Percentiles rank a stretch among this genome's conserved stretches.
These are phyloP conservation scores for Zymoseptoria pseudotritici DNA, from an alignment of 2,329 filamentous ascomycete species.

Conservation along the genomic window DNA sequence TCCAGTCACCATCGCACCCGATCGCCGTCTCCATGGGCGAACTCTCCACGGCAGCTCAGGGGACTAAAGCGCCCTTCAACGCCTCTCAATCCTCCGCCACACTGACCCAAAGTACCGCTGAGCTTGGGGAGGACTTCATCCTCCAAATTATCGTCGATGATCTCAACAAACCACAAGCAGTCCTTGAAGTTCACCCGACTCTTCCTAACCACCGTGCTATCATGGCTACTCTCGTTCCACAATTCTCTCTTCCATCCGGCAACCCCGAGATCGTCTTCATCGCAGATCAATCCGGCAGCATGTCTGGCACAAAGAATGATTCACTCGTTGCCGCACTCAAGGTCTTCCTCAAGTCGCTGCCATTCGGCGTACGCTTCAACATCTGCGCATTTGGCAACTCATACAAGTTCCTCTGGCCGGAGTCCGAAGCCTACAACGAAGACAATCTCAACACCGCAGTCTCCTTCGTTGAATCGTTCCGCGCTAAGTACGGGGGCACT, in stretches of 20 bases:
- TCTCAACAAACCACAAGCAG: slow-evolving; percentile 52
- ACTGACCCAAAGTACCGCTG: slow-evolving; percentile 45
- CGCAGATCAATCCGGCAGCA: slow-evolving; percentile 64
- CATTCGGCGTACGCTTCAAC: slow-evolving; percentile 59
- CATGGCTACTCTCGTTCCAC: slow-evolving; percentile 58
- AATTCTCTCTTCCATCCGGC: neutral
- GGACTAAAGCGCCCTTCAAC: slow-evolving; percentile 38
- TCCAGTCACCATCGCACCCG: slow-evolving; percentile 62
- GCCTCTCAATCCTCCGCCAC: slow-evolving; percentile 57
- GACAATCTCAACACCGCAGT: slow-evolving; percentile 39
- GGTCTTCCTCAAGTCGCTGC: slow-evolving; percentile 60
- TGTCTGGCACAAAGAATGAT: slow-evolving; percentile 45
- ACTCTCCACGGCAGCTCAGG: slow-evolving; percentile 38
- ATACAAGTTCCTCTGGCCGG: slow-evolving; percentile 42
- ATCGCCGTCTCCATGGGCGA: slow-evolving; percentile 59
- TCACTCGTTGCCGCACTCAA: slow-evolving; percentile 51
- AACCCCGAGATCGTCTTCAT: slow-evolving; percentile 62
- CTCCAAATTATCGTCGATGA: slow-evolving; percentile 57
- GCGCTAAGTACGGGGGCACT: slow-evolving; percentile 47
- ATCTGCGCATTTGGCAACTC: slow-evolving; percentile 58
- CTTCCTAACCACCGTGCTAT: slow-evolving; percentile 56
- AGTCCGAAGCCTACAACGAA: slow-evolving; percentile 42
- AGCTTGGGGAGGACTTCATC: slow-evolving; percentile 59
- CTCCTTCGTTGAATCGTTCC: slow-evolving; percentile 36
- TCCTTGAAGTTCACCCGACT: slow-evolving; percentile 59